A percentile compares a stretch with the other conserved stretches of the same genome.
Conservation (phyloP, 225 moss, liverwort and hornwort genomes). For the Marchantia paleacea region DNA sequence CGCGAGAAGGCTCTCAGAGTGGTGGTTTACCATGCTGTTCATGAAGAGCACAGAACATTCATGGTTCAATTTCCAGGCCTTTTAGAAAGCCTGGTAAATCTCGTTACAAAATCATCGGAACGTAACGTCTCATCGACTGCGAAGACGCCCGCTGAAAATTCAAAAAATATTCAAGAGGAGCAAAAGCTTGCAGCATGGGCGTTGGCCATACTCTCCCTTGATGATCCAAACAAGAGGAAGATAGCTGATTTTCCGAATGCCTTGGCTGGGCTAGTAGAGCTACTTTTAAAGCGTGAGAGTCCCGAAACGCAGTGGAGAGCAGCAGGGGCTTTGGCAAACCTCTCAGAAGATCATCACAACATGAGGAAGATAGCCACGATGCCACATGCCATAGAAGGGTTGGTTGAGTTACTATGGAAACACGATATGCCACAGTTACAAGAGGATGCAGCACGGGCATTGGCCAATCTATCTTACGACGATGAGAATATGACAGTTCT, state of each 20-base stretch:
- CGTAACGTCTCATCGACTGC: neutral
- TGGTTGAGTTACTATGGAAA: neutral
- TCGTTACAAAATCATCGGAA: neutral
- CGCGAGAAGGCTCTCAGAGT: conserved; percentile 3
- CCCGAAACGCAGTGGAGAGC: conserved; percentile 3
- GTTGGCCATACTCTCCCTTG: neutral
- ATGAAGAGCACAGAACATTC: neutral
- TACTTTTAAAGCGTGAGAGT: neutral
- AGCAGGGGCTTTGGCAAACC: neutral
- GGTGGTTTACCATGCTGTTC: neutral
- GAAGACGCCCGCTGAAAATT: neutral
- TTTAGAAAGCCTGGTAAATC: neutral
- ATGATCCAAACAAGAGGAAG: neutral
- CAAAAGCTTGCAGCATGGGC: neutral
- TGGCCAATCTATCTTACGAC: neutral
- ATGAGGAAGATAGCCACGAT: neutral
- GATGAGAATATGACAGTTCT: neutral
- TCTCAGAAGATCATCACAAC: neutral
- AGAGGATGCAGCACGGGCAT: conserved; percentile 1
- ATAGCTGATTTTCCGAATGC: conserved; percentile 6
- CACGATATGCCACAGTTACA: neutral
- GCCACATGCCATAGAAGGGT: neutral
- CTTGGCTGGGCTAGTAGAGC: neutral
- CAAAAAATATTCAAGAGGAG: neutral
- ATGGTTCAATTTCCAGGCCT: conserved; percentile 9